phyloP scores from a whole-genome alignment of 2,329 filamentous ascomycete species.

The Rhynchosporium graminicola region DNA sequence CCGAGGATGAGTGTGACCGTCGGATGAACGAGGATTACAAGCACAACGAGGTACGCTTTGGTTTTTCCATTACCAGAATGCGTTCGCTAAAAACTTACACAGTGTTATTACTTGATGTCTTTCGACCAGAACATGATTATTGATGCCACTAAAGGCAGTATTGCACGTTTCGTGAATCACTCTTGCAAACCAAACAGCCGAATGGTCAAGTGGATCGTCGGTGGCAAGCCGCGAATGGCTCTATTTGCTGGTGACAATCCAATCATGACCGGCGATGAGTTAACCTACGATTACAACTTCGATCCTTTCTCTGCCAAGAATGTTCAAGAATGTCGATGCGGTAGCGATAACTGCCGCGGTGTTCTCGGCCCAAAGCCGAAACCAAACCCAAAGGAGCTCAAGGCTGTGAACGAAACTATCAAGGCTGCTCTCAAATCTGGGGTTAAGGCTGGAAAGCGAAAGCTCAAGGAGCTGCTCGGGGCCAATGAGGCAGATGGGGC shows the following conservation, averaged over 20 bases:
- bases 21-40: constrained; percentile 94
- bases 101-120: constrained; percentile 99
- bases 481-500: constrained; percentile 31
- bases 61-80: constrained; percentile 12
- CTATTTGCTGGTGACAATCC: constrained; percentile 88
- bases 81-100: constrained; percentile 26
- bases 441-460: constrained; percentile 56
- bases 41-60: constrained; percentile 74
- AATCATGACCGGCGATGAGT: constrained; percentile 91
- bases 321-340: constrained; percentile 66
- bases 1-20: constrained; percentile 86
- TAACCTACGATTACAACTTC: constrained; percentile 89
- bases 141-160: constrained; percentile 92
- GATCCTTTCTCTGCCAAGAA: constrained; percentile 70
- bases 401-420: constrained; percentile 48
- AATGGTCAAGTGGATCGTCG: constrained; percentile 98
- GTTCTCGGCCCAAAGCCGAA: constrained; percentile 60
- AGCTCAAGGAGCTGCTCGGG: constrained; percentile 54
- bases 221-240: constrained; percentile 91
- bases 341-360: constrained; percentile 63
- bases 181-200: constrained; percentile 94
- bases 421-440: constrained; percentile 41
- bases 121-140: constrained; percentile 99
- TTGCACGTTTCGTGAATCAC: constrained; percentile 97
- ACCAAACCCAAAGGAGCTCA: constrained; percentile 49